Percentiles rank a stretch among this genome's conserved stretches.
Evolutionary conservation across 2,329 filamentous ascomycete genomes (phyloP).

Genomic region (Aureobasidium sp.): DNA sequence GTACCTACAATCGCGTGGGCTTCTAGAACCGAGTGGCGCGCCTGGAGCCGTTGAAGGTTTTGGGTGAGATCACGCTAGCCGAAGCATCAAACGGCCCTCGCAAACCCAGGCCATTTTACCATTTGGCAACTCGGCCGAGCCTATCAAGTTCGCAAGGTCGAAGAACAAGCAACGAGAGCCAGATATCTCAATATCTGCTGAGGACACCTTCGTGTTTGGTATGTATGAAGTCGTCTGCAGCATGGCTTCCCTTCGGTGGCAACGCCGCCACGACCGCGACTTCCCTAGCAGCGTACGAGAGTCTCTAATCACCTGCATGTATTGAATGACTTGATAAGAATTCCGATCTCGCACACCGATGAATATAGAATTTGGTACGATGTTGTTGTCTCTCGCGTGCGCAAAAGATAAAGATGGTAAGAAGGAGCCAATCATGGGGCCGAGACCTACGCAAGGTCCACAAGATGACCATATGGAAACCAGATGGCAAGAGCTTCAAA

Average conservation of each 20-base stretch:
- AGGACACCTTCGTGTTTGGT: background rate
- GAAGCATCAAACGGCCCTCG: background rate
- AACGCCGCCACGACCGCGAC: background rate
- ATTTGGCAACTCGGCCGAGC: background rate
- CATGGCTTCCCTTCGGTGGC: background rate
- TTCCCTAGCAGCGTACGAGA: background rate
- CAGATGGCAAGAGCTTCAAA: background rate
- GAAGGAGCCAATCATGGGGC: background rate
- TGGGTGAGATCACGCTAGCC: conserved; percentile 3
- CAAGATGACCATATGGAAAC: conserved; percentile 1
- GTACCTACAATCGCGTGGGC: background rate
- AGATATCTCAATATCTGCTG: too few relatives aligned
- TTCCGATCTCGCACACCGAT: background rate
- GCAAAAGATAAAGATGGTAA: background rate
- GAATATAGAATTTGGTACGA: background rate
- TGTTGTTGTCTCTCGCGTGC: background rate
- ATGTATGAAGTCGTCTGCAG: background rate
- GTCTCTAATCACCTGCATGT: background rate
- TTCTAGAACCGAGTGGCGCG: conserved; percentile 11
- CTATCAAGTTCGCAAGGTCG: background rate
- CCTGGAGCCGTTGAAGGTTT: conserved; percentile 3
- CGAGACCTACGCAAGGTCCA: background rate
- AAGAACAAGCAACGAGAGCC: background rate
- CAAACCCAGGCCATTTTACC: background rate
- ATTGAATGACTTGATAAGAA: background rate